These are phyloP conservation scores for Moelleriella libera DNA, from an alignment of 2,329 filamentous ascomycete genomes.

Conservation along the genomic window DNA sequence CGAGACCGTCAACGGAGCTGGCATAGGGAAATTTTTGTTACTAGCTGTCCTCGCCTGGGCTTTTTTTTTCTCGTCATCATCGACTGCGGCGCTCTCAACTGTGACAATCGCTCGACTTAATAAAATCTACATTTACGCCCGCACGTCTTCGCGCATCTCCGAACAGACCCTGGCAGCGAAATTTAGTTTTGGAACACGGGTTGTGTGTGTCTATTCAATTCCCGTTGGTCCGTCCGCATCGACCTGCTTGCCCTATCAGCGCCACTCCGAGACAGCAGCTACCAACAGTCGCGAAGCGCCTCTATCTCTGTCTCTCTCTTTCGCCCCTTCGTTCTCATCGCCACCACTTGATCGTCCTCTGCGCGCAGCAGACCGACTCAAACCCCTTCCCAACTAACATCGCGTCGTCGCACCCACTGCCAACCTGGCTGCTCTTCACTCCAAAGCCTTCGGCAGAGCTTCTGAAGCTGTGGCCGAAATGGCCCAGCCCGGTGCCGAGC, in stretches of 20 bases:
- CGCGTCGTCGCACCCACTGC: conserved; percentile 7
- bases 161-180: too few relatives aligned
- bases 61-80: conserved; percentile 8
- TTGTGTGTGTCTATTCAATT: too few relatives aligned
- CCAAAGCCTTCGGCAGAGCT: conserved; percentile 46
- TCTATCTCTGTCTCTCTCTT: too few relatives aligned
- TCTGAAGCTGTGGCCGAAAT: conserved; percentile 54
- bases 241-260: too few relatives aligned
- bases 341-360: background rate
- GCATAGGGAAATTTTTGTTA: conserved; percentile 14
- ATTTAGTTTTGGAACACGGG: too few relatives aligned
- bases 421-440: conserved; percentile 50
- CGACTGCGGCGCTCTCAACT: background rate
- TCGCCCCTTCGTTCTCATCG: too few relatives aligned
- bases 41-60: conserved; percentile 1
- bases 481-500: conserved; percentile 53
- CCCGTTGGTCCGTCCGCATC: too few relatives aligned
- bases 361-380: background rate
- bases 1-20: conserved; percentile 23
- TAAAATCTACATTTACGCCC: background rate
- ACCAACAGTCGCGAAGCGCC: too few relatives aligned
- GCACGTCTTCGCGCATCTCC: too few relatives aligned
- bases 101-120: background rate
- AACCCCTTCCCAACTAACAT: background rate
- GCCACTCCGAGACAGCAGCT: too few relatives aligned